These are phyloP conservation scores for Boletus sp. DNA, from an alignment of 768 basidiomycete species.

Conservation along the genomic window DNA sequence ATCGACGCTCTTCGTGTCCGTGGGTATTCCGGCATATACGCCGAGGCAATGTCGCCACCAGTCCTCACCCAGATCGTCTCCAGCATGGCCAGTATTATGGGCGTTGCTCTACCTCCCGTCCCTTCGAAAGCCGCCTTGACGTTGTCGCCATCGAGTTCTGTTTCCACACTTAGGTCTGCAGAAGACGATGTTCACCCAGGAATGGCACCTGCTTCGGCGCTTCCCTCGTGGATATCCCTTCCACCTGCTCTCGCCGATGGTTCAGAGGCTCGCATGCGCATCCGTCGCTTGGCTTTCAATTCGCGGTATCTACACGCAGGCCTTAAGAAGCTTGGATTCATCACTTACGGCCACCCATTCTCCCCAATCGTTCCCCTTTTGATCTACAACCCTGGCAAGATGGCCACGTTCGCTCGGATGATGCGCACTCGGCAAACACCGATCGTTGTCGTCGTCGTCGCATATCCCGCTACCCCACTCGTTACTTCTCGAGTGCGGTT, in stretches of 20 bases:
- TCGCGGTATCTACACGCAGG: constrained; percentile 86
- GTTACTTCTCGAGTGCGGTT: constrained; percentile 88
- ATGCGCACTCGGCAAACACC: constrained; percentile 78
- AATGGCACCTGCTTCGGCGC: constrained; percentile 57
- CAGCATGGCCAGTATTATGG: constrained; percentile 97
- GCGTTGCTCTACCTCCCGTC: constrained; percentile 47
- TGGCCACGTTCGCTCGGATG: constrained; percentile 86
- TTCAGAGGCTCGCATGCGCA: constrained; percentile 75
- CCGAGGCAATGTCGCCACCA: constrained; percentile 87
- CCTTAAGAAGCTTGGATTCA: constrained; percentile 90
- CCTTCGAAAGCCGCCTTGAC: constrained; percentile 25
- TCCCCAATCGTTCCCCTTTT: constrained; percentile 93
- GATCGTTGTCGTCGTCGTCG: constrained; percentile 86
- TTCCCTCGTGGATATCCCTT: constrained; percentile 81
- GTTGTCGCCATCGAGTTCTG: constrained; percentile 32
- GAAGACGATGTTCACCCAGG: constrained; percentile 62
- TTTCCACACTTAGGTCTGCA: constrained; percentile 26
- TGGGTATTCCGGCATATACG: constrained; percentile 81
- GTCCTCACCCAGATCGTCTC: constrained; percentile 90
- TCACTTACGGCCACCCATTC: constrained; percentile 88
- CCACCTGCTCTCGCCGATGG: constrained; percentile 76
- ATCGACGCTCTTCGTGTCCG: constrained; percentile 80
- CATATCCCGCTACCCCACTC: constrained; percentile 87
- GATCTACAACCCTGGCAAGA: constrained; percentile 91
- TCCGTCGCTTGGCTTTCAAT: constrained; percentile 93